phyloP scores from a whole-genome alignment of 208 protist species.

The Sergeia podlipaevii region DNA sequence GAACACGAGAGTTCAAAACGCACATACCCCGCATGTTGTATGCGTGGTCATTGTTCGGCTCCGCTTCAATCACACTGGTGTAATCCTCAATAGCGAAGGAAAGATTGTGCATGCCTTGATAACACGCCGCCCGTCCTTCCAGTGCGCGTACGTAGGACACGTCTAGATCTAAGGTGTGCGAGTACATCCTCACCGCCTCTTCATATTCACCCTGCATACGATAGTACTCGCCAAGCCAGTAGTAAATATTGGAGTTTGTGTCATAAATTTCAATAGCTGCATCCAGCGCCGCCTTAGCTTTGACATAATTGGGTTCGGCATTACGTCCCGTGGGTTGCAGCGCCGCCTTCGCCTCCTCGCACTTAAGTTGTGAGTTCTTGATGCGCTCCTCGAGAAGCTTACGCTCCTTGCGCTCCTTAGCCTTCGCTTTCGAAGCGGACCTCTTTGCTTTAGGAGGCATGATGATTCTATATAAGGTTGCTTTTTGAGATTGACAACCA shows the following conservation, averaged over 20 bases:
- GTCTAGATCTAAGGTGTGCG: slow-evolving; percentile 70
- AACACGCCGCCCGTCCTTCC: slow-evolving; percentile 69
- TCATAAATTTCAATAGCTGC: slow-evolving; percentile 76
- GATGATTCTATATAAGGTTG: too few relatives aligned
- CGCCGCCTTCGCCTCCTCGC: slow-evolving; percentile 60
- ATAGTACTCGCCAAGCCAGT: slow-evolving; percentile 63
- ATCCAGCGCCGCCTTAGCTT: slow-evolving; percentile 72
- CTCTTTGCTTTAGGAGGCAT: slow-evolving; percentile 39
- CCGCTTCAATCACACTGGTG: slow-evolving; percentile 74
- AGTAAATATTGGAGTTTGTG: slow-evolving; percentile 47
- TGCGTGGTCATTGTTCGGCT: slow-evolving; percentile 88
- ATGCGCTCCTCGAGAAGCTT: slow-evolving; percentile 77
- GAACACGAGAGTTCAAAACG: slow-evolving; percentile 58
- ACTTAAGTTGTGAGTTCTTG: slow-evolving; percentile 67
- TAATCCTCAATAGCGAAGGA: slow-evolving; percentile 86
- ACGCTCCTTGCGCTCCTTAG: slow-evolving; percentile 65
- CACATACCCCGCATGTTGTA: slow-evolving; percentile 92
- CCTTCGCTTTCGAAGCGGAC: slow-evolving; percentile 16
- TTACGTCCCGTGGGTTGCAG: slow-evolving; percentile 63
- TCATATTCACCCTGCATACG: slow-evolving; percentile 48
- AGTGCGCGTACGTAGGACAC: slow-evolving; percentile 50
- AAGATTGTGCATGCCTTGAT: slow-evolving; percentile 55
- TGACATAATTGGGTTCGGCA: slow-evolving; percentile 63
- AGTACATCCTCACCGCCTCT: slow-evolving; percentile 79
- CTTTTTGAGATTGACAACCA: too few relatives aligned